Conservation (phyloP, 2,329 filamentous ascomycete genomes). For the Lasiodiplodia theobromae region DNA sequence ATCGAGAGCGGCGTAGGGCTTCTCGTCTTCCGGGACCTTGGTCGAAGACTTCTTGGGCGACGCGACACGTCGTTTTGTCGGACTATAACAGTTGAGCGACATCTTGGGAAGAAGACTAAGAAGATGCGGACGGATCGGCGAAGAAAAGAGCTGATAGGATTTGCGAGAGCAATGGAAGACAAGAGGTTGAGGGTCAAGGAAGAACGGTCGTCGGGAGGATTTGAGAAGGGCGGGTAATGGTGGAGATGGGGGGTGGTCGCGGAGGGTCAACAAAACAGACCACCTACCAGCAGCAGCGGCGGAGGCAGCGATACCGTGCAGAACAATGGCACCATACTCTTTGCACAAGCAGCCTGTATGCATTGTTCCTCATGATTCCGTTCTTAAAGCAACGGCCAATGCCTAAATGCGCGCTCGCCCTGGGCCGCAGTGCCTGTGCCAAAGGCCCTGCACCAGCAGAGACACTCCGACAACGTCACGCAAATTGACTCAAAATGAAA, state of each 20-base stretch:
- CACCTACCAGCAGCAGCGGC: not conserved
- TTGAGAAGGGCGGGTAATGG: not conserved
- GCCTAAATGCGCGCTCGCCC: not conserved
- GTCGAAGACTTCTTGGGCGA: slow-evolving; percentile 16
- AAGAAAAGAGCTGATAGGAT: not conserved
- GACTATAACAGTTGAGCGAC: slow-evolving; percentile 25
- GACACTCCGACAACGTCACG: not conserved
- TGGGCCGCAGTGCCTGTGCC: not conserved
- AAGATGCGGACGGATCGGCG: not conserved
- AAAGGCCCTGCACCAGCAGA: not conserved
- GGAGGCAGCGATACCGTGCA: not conserved
- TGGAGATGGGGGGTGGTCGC: not conserved
- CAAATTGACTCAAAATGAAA: not conserved
- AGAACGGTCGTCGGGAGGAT: not conserved
- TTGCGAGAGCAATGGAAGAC: not conserved
- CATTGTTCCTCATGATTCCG: not conserved
- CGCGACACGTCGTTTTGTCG: slow-evolving; percentile 17
- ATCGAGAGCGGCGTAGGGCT: slow-evolving; percentile 11
- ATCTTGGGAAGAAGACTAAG: slow-evolving; percentile 4
- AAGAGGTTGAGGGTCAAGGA: not conserved
- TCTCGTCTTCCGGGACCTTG: not conserved
- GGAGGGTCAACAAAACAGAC: not conserved
- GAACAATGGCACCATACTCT: not conserved
- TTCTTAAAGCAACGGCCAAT: not conserved
- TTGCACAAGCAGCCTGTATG: not conserved